phyloP scores from a whole-genome alignment of 257 asterid species.

The Rubia yunnanensis region DNA sequence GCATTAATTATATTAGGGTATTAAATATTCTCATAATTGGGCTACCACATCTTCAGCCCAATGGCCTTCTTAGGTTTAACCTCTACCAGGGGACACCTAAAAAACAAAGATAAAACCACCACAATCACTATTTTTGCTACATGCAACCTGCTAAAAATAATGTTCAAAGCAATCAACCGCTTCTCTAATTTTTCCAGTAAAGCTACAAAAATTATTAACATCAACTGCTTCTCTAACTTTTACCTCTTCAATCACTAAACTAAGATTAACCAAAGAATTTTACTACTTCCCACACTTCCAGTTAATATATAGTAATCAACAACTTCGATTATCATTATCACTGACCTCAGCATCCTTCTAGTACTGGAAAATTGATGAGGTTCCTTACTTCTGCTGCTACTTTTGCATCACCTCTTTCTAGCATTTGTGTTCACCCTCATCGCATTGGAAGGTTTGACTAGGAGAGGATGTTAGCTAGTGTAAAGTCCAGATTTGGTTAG shows the following conservation, averaged over 20 bases:
- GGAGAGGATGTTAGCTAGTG: slow-evolving; percentile 63
- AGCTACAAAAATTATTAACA: slow-evolving; percentile 15
- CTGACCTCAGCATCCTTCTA: neutral
- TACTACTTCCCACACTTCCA: neutral
- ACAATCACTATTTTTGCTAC: too few species aligned
- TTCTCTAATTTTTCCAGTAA: too few species aligned
- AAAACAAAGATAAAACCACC: too few species aligned
- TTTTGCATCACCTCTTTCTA: slow-evolving; percentile 6
- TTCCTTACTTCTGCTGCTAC: neutral
- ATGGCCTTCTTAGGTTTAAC: too few species aligned
- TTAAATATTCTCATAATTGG: too few species aligned
- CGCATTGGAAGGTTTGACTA: slow-evolving; percentile 33
- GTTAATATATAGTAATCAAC: too few species aligned
- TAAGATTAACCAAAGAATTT: neutral
- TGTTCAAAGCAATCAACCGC: too few species aligned
- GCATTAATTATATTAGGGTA: too few species aligned
- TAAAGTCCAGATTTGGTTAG: too few species aligned
- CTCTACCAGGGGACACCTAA: too few species aligned
- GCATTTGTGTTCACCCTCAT: slow-evolving; percentile 3
- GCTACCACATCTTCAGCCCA: too few species aligned
- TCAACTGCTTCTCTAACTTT: slow-evolving; percentile 1
- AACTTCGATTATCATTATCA: neutral
- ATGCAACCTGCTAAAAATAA: too few species aligned
- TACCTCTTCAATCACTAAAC: neutral
- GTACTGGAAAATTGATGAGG: slow-evolving; percentile 13